phyloP scores from a whole-genome alignment of 495 filamentous ascomycete species.

The Penicillium daleae region DNA sequence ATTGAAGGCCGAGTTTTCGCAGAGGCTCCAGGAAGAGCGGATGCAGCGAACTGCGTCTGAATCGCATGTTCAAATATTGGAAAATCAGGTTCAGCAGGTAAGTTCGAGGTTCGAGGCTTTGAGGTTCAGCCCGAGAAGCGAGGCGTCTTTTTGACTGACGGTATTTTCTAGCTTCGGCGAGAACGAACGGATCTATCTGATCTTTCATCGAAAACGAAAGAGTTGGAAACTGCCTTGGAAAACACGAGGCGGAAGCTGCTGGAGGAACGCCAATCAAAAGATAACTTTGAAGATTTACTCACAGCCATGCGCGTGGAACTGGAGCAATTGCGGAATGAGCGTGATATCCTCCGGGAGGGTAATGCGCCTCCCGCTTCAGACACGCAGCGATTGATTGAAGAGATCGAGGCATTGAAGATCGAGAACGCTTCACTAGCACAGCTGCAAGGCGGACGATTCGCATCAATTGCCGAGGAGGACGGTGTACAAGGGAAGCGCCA shows the following conservation, averaged over 20 bases:
- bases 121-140: neutral
- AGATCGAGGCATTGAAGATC: constrained; percentile 66
- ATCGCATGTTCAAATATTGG: constrained; percentile 77
- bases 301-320: constrained; percentile 82
- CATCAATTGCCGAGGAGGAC: constrained; percentile 67
- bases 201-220: constrained; percentile 53
- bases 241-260: constrained; percentile 77
- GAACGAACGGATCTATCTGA: constrained; percentile 48
- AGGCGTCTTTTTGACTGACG: constrained; percentile 10
- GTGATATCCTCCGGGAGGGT: constrained; percentile 89
- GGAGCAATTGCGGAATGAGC: constrained; percentile 79
- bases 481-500: constrained; percentile 32
- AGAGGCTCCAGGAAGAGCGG: constrained; percentile 85
- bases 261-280: constrained; percentile 86
- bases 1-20: constrained; percentile 78
- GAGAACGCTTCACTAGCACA: constrained; percentile 57
- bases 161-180: constrained; percentile 45
- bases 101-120: constrained; percentile 12
- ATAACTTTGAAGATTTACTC: constrained; percentile 91
- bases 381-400: constrained; percentile 66
- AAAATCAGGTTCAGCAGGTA: constrained; percentile 70
- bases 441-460: constrained; percentile 55
- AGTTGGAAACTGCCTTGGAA: constrained; percentile 80
- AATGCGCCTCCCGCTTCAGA: constrained; percentile 65
- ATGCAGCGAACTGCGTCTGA: constrained; percentile 73